These are phyloP conservation scores for Candida neerlandica DNA, from an alignment of 1,139 yeast genomes.

Conservation along the genomic window DNA sequence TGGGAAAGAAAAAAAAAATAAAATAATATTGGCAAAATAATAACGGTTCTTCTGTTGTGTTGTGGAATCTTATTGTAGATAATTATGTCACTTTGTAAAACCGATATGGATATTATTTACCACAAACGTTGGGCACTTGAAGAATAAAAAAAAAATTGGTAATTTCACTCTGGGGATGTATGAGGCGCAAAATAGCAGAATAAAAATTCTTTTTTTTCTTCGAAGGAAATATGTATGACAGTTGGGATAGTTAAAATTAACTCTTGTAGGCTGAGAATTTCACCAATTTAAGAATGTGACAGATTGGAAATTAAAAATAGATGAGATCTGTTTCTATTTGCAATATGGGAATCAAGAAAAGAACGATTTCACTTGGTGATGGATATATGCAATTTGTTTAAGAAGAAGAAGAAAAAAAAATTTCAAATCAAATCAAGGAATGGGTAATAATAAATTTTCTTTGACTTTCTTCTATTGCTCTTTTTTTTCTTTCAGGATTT, in stretches of 20 bases:
- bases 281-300: neutral
- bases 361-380: neutral
- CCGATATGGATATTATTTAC: neutral
- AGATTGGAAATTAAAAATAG: neutral
- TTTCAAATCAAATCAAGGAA: neutral
- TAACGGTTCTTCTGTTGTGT: neutral
- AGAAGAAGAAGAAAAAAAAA: neutral
- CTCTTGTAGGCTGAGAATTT: neutral
- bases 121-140: neutral
- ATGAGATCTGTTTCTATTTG: too few species aligned
- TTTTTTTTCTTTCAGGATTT: neutral
- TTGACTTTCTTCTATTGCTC: neutral
- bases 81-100: neutral
- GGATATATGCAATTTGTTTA: neutral
- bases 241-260: neutral
- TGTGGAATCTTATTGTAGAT: neutral
- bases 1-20: too few species aligned
- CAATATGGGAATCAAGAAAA: neutral
- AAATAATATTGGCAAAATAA: neutral
- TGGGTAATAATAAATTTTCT: neutral
- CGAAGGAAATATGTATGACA: neutral
- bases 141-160: neutral
- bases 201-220: neutral
- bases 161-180: neutral
- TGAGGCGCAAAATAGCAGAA: slow-evolving; percentile 1